Evolutionary conservation across 805 yeast genomes (phyloP), one percentile per base, ranked within the genome.

Genomic region (Candida manassasensis): DNA sequence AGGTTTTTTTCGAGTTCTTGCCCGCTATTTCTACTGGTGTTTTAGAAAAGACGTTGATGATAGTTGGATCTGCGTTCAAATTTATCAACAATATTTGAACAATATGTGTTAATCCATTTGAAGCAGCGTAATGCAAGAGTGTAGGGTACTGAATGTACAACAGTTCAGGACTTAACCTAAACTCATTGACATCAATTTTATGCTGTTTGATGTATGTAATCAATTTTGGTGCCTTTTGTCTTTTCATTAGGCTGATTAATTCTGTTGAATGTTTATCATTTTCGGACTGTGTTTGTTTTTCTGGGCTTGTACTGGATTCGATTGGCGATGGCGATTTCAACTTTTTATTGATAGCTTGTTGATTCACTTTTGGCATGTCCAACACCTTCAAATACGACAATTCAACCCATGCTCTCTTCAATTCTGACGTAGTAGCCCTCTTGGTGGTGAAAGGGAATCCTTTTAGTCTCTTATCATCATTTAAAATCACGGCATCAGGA

Each of bases 391-490:
- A 59, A 45, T 81, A 77, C 0, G 88, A 67, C 38, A 93, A 63
- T 44, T 81, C 81, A 18, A 75, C 68, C 97, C 97, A 93, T 0
- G 94, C 87, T 32, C 78, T 73, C 49, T 80, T 84, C 46, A 93
- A 62, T 53, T 89, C 97, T 2, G 75, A 61, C 0, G 82, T 69
- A 0, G 96, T 89, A 1, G 97, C 95, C 44, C 96, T 71, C 37
- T 76, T 77, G 0, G 98, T 90, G 0, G 96, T 81, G 61, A 93
- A 88, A 2, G 98, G 98, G 52, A 90, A 77, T 2, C 68, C 58
- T 42, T 73, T 75, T 5, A 93, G 58, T 43, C 96, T 69, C 0
- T 63, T 44, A 52, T 90, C 97, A 21, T 61, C 61, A 19, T 49
- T 60, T 21, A 67, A 50, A 5, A 77, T 55, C 2, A 76, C 68